Evolutionary conservation across 108 stramenopile genomes (phyloP).

Genomic region (Nitzschia sp.): DNA sequence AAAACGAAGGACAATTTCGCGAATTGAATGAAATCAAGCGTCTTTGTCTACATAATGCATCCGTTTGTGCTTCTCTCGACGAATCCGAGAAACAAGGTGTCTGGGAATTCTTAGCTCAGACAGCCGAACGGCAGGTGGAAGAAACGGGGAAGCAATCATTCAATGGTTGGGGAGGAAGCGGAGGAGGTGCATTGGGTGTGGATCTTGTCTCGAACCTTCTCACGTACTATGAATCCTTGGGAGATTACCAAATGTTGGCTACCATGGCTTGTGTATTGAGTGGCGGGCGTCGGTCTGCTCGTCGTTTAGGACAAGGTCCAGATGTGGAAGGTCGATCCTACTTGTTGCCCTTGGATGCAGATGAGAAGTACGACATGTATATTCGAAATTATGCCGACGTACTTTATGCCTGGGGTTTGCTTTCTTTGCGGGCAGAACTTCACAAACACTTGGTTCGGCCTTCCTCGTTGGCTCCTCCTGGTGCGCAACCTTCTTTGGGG

Average conservation of each 20-base stretch:
- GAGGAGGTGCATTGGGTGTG: conserved; percentile 61
- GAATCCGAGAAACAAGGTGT: conserved; percentile 64
- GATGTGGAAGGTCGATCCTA: conserved; percentile 20
- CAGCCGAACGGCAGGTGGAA: conserved; percentile 38
- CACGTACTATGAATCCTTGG: conserved; percentile 64
- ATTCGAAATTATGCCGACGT: conserved; percentile 61
- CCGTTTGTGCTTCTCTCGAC: conserved; percentile 40
- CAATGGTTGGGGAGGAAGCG: conserved; percentile 68
- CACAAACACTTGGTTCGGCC: conserved; percentile 60
- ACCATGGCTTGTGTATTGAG: conserved; percentile 76
- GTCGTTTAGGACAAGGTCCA: neutral
- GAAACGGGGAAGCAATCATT: conserved; percentile 32
- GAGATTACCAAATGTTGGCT: conserved; percentile 80
- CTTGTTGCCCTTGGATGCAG: conserved; percentile 49
- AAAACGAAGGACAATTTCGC: neutral
- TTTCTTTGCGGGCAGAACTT: conserved; percentile 65
- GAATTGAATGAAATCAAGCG: conserved; percentile 29
- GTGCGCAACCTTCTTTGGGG: neutral
- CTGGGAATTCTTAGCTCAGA: conserved; percentile 72
- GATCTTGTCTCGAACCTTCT: conserved; percentile 59
- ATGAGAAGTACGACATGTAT: conserved; percentile 64
- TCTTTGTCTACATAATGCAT: conserved; percentile 73
- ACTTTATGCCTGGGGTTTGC: conserved; percentile 68
- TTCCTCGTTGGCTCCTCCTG: conserved; percentile 16
- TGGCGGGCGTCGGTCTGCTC: conserved; percentile 20